These are phyloP conservation scores for Przewalskia tangutica DNA, from an alignment of 257 asterid genomes.

Conservation along the genomic window DNA sequence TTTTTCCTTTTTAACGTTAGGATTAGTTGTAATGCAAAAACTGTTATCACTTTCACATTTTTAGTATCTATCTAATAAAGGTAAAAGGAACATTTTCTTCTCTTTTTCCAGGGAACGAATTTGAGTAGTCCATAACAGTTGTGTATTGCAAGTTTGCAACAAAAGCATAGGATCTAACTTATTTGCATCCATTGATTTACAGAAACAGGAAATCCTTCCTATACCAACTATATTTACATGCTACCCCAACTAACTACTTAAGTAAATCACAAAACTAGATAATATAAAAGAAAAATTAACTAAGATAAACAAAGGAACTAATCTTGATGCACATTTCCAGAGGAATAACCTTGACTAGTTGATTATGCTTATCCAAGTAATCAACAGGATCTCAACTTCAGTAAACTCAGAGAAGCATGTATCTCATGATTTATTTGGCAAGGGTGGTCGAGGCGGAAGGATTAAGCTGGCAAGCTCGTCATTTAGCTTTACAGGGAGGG, in stretches of 20 bases:
- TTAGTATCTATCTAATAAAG: background rate
- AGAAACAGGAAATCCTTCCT: slow-evolving; percentile 2
- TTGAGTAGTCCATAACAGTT: background rate
- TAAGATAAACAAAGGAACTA: slow-evolving; percentile 2
- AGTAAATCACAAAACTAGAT: background rate
- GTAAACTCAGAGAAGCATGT: slow-evolving; percentile 13
- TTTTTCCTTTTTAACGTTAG: no score
- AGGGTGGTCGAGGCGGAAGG: slow-evolving; percentile 35
- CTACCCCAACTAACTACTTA: background rate
- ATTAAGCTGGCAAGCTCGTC: slow-evolving; percentile 63
- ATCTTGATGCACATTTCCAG: slow-evolving; percentile 12
- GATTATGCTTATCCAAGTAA: slow-evolving; percentile 22
- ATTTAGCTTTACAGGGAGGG: slow-evolving; percentile 75
- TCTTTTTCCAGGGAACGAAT: background rate
- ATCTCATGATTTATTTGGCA: slow-evolving; percentile 36
- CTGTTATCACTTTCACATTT: no score
- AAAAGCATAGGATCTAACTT: background rate
- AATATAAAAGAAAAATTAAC: background rate
- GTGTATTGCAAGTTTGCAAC: background rate
- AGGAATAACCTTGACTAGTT: slow-evolving; percentile 9
- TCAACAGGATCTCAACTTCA: background rate
- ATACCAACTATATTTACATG: slow-evolving; percentile 4
- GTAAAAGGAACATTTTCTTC: background rate
- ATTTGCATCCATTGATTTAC: slow-evolving; percentile 5
- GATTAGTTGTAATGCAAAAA: no score